These are phyloP conservation scores for Entamoeba invadens DNA, from an alignment of 208 protist species.

Conservation along the genomic window DNA sequence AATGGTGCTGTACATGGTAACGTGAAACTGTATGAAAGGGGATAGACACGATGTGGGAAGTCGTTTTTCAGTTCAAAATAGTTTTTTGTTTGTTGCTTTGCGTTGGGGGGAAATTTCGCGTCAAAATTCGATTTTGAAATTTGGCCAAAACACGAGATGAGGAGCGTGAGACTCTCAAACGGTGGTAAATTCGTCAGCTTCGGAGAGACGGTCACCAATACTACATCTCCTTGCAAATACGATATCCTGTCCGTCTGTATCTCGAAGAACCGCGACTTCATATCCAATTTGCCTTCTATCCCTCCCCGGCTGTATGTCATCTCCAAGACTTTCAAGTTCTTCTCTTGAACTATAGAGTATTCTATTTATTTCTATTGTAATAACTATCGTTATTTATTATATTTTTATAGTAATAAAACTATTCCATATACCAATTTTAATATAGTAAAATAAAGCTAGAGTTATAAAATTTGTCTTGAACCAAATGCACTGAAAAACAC, in stretches of 20 bases:
- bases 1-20: not conserved
- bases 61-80: slow-evolving; percentile 2
- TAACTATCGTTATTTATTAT: too few species aligned
- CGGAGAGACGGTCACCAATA: not conserved
- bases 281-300: not conserved
- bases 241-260: not conserved
- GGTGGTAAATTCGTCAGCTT: not conserved
- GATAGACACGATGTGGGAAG: not conserved
- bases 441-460: not conserved
- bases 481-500: not conserved
- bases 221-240: not conserved
- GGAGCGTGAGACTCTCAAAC: not conserved
- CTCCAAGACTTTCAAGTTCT: not conserved
- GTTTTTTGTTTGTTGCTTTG: not conserved
- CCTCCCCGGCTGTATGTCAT: not conserved
- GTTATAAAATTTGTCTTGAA: not conserved
- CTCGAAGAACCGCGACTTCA: not conserved
- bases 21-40: not conserved
- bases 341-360: not conserved
- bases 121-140: not conserved
- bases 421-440: not conserved
- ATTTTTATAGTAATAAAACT: too few species aligned
- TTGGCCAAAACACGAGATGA: not conserved
- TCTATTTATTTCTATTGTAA: not conserved
- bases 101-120: not conserved